phyloP scores from a whole-genome alignment of 1,284 basidiomycete species.

The Leccinum pachyderme region DNA sequence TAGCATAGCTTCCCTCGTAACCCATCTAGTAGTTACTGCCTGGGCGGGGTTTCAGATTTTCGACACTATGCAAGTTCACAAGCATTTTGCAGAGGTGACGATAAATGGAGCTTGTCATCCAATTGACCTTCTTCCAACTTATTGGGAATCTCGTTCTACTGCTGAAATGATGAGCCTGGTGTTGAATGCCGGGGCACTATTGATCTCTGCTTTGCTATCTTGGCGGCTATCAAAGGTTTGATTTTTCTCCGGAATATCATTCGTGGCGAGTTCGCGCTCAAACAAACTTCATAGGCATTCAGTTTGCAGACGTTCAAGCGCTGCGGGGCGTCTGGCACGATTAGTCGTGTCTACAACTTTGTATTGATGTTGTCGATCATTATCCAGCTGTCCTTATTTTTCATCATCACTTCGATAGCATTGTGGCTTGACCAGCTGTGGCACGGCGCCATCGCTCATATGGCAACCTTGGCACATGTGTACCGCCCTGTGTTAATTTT shows the following conservation, averaged over 20 bases:
- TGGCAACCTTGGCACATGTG: slow-evolving; percentile 40
- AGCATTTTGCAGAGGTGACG: slow-evolving; percentile 53
- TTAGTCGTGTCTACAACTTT: slow-evolving; percentile 71
- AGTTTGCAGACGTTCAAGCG: slow-evolving; percentile 86
- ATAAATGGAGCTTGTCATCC: slow-evolving; percentile 62
- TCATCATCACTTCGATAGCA: slow-evolving; percentile 65
- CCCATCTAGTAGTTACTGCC: slow-evolving; percentile 66
- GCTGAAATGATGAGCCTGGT: slow-evolving; percentile 66
- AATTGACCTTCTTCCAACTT: slow-evolving; percentile 51
- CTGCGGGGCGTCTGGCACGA: slow-evolving; percentile 70
- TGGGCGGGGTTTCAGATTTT: slow-evolving; percentile 69
- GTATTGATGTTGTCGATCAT: slow-evolving; percentile 69
- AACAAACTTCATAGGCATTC: slow-evolving; percentile 47
- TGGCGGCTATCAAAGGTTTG: slow-evolving; percentile 72
- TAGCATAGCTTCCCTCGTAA: slow-evolving; percentile 63
- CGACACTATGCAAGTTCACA: slow-evolving; percentile 56
- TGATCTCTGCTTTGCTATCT: slow-evolving; percentile 62
- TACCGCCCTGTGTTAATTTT: slow-evolving; percentile 59
- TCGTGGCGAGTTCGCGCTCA: neutral
- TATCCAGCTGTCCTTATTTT: slow-evolving; percentile 75
- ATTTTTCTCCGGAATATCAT: neutral
- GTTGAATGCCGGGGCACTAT: slow-evolving; percentile 58
- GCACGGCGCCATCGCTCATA: slow-evolving; percentile 58
- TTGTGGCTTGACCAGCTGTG: slow-evolving; percentile 77
- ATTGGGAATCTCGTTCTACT: slow-evolving; percentile 55